phyloP scores from a whole-genome alignment of 257 asterid genomes.

The Solanum paucissectum region DNA sequence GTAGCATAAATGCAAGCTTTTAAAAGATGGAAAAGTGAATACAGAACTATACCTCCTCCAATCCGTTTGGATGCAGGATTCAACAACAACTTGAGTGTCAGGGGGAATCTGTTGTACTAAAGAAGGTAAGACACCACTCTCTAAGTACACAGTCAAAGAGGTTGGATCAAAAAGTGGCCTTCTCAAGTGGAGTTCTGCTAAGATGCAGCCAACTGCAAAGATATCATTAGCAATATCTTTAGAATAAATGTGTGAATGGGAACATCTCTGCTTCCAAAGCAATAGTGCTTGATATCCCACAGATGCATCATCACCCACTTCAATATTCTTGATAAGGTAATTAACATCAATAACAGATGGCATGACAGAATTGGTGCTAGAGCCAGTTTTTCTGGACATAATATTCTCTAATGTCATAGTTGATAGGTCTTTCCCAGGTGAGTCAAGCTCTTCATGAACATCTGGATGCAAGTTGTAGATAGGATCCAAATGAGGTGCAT shows the following conservation, averaged over 20 bases:
- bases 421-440: slow-evolving; percentile 22
- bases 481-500: slow-evolving; percentile 58
- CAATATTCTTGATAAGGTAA: slow-evolving; percentile 53
- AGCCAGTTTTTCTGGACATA: slow-evolving; percentile 15
- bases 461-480: slow-evolving; percentile 27
- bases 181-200: slow-evolving; percentile 77
- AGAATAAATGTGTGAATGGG: slow-evolving; percentile 26
- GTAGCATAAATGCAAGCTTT: not conserved
- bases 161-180: slow-evolving; percentile 72
- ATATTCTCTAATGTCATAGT: slow-evolving; percentile 15
- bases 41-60: slow-evolving; percentile 56
- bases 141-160: slow-evolving; percentile 45
- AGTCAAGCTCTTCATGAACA: slow-evolving; percentile 21
- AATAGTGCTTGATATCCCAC: slow-evolving; percentile 69
- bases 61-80: slow-evolving; percentile 73
- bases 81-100: slow-evolving; percentile 49
- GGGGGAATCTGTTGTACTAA: slow-evolving; percentile 63
- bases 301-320: slow-evolving; percentile 52
- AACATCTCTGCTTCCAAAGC: slow-evolving; percentile 55
- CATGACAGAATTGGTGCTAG: slow-evolving; percentile 6
- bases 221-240: slow-evolving; percentile 59
- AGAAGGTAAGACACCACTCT: slow-evolving; percentile 55
- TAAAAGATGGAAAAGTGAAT: not conserved
- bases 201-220: slow-evolving; percentile 84
- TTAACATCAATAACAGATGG: slow-evolving; percentile 35